Evolutionary conservation across 1,284 basidiomycete genomes (phyloP).

Genomic region (Ceratobasidium theobromae): DNA sequence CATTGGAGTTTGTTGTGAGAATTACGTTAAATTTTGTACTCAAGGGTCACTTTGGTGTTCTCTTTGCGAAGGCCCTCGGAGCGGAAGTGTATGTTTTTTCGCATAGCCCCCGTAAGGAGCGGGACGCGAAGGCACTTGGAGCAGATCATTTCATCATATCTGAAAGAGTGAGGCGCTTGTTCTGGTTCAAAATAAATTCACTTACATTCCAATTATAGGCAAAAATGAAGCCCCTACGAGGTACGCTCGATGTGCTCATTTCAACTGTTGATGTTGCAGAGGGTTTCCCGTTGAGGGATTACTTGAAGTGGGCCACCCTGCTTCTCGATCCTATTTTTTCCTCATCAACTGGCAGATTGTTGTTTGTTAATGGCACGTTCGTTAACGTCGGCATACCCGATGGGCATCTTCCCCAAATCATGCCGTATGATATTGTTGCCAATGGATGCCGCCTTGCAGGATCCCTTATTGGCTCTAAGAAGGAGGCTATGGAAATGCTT

Average conservation of each 20-base stretch:
- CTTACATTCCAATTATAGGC: too few relatives aligned
- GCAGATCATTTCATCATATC: conserved; percentile 55
- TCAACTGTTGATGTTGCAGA: conserved; percentile 48
- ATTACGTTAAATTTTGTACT: background rate
- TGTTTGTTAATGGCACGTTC: conserved; percentile 56
- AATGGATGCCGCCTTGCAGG: conserved; percentile 44
- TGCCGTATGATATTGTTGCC: conserved; percentile 46
- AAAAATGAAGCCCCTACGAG: conserved; percentile 50
- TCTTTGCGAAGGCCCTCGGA: conserved; percentile 60
- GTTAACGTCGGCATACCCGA: conserved; percentile 59
- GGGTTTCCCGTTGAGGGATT: conserved; percentile 44
- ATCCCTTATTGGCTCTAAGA: conserved; percentile 62
- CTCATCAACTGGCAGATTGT: conserved; percentile 41
- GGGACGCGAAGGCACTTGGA: conserved; percentile 64
- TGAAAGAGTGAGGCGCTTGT: conserved; percentile 39
- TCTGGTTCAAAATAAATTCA: too few relatives aligned
- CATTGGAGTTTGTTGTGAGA: conserved; percentile 21
- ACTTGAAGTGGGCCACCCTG: conserved; percentile 40
- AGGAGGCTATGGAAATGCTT: conserved; percentile 63
- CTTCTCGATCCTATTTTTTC: background rate
- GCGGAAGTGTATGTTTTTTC: conserved; percentile 67
- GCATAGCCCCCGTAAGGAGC: conserved; percentile 60
- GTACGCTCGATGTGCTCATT: conserved; percentile 63
- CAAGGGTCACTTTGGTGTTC: conserved; percentile 55
- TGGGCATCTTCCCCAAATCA: conserved; percentile 48